phyloP scores from a whole-genome alignment of 2,329 filamentous ascomycete species.

The Sphaerulina musiva region DNA sequence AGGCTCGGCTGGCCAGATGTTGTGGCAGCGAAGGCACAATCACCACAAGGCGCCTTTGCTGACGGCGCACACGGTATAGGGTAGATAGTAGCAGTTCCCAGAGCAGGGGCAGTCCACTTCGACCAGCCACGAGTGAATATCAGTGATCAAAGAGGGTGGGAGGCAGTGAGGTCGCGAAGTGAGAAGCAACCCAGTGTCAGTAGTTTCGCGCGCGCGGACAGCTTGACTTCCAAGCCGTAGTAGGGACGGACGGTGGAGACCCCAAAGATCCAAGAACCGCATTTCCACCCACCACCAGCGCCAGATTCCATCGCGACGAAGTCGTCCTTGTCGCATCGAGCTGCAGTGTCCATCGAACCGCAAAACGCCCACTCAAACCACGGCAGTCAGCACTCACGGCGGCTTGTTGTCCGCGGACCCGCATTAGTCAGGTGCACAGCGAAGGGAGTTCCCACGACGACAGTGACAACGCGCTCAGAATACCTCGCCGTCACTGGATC shows the following conservation, averaged over 20 bases:
- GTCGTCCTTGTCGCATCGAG: constrained; percentile 15
- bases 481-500: neutral
- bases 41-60: neutral
- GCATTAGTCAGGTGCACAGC: constrained; percentile 17
- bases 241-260: constrained; percentile 7
- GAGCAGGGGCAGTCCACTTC: no score
- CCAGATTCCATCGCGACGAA: constrained; percentile 10
- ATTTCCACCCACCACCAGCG: constrained; percentile 5
- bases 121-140: no score
- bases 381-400: constrained; percentile 4
- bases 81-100: no score
- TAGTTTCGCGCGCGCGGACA: neutral
- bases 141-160: no score
- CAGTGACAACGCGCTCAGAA: constrained; percentile 12
- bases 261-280: neutral
- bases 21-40: neutral
- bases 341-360: constrained; percentile 14
- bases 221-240: constrained; percentile 6
- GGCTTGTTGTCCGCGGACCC: neutral
- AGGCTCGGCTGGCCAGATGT: constrained; percentile 9
- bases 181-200: no score
- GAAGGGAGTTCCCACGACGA: constrained; percentile 4
- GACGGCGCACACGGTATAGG: no score
- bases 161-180: no score
- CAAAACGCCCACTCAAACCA: constrained; percentile 8